phyloP scores from a whole-genome alignment of 2,329 filamentous ascomycete genomes.

The Diplodia intermedia region DNA sequence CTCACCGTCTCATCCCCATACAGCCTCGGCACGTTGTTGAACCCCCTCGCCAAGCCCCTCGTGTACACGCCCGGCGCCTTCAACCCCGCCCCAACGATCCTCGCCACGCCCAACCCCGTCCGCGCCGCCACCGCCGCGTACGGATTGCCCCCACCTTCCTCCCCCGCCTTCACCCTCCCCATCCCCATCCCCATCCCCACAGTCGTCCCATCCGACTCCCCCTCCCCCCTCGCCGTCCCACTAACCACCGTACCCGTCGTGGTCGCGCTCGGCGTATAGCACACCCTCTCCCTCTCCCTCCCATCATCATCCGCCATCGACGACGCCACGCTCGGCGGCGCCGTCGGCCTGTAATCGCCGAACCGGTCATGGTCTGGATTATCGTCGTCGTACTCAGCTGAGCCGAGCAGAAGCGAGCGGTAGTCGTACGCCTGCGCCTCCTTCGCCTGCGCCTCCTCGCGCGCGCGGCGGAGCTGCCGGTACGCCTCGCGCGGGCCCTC shows the following conservation, averaged over 20 bases:
- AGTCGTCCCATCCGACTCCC: neutral
- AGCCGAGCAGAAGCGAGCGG: neutral
- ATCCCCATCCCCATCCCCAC: neutral
- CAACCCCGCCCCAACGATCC: conserved; percentile 11
- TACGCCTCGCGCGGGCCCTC: conserved; percentile 5
- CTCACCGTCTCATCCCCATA: conserved; percentile 32
- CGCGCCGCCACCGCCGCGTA: conserved; percentile 10
- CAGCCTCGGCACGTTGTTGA: conserved; percentile 6
- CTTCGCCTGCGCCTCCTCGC: neutral
- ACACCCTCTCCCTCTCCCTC: too few relatives aligned
- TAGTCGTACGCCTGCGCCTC: neutral
- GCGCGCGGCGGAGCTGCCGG: neutral
- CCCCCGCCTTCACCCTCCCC: neutral
- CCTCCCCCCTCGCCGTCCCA: neutral
- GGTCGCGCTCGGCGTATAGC: neutral
- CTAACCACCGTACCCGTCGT: neutral
- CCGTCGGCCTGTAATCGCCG: neutral
- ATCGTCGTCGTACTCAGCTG: neutral
- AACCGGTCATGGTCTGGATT: too few relatives aligned
- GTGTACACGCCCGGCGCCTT: conserved; percentile 16
- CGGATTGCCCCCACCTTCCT: neutral
- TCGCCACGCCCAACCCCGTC: conserved; percentile 8
- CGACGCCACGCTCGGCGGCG: neutral
- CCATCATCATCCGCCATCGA: too few relatives aligned
- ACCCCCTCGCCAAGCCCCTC: conserved; percentile 8